Percentiles rank a stretch among this genome's conserved stretches.
phyloP scores from a whole-genome alignment of 2,329 filamentous ascomycete species.

The Exophiala oligosperma region DNA sequence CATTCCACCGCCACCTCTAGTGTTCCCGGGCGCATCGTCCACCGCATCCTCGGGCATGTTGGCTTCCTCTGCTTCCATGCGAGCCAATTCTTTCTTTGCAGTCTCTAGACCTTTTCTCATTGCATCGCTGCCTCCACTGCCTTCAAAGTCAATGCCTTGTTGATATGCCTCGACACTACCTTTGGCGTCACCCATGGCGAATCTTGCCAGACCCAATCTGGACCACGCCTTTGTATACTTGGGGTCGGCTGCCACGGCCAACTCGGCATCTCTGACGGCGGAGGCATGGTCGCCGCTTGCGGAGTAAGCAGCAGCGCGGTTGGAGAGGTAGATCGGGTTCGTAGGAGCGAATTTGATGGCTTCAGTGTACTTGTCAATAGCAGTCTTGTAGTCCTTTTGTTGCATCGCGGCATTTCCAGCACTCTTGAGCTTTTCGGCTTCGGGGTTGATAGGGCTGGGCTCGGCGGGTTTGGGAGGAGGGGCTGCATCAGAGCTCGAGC shows the following conservation, averaged over 20 bases:
- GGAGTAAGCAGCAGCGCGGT: slow-evolving; percentile 91
- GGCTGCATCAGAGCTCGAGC: slow-evolving; percentile 42
- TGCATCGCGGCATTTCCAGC: slow-evolving; percentile 95
- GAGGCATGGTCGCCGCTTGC: slow-evolving; percentile 80
- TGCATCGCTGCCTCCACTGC: slow-evolving; percentile 88
- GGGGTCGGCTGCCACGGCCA: slow-evolving; percentile 83
- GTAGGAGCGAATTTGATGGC: slow-evolving; percentile 77
- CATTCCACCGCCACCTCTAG: slow-evolving; percentile 56
- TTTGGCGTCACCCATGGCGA: slow-evolving; percentile 85
- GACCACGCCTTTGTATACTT: slow-evolving; percentile 98
- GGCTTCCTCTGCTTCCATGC: slow-evolving; percentile 63
- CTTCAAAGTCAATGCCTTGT: slow-evolving; percentile 90
- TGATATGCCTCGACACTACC: slow-evolving; percentile 94
- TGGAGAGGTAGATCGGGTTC: slow-evolving; percentile 96
- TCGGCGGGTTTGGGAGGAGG: slow-evolving; percentile 40
- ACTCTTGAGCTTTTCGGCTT: slow-evolving; percentile 85
- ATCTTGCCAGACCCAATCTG: slow-evolving; percentile 84
- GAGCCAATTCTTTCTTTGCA: slow-evolving; percentile 81
- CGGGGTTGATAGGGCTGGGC: slow-evolving; percentile 51
- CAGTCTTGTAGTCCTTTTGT: slow-evolving; percentile 80
- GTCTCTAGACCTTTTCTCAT: slow-evolving; percentile 98
- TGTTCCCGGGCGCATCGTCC: slow-evolving; percentile 50
- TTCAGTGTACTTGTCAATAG: slow-evolving; percentile 85
- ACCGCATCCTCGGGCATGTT: slow-evolving; percentile 52
- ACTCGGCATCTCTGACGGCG: slow-evolving; percentile 83